These are phyloP conservation scores for Paxillus involutus DNA, from an alignment of 768 basidiomycete species.

Conservation along the genomic window DNA sequence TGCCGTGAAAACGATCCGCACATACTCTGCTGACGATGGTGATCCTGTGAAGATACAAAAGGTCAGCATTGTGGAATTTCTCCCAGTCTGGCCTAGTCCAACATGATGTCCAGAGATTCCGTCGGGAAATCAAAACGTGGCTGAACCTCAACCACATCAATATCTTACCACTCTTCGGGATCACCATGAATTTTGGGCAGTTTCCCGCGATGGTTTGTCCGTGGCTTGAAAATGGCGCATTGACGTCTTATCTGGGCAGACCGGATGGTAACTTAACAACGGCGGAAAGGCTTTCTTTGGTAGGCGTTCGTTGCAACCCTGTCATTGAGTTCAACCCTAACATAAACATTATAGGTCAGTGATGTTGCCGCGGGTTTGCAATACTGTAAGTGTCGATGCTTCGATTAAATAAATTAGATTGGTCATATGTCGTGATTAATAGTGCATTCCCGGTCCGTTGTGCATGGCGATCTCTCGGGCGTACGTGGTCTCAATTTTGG, in stretches of 20 bases:
- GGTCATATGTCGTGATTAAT: neutral
- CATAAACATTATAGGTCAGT: neutral
- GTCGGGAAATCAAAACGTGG: constrained; percentile 21
- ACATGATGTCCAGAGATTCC: constrained; percentile 8
- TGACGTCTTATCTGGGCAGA: constrained; percentile 12
- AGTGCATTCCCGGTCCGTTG: neutral
- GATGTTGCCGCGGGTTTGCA: constrained; percentile 7
- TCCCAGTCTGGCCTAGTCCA: neutral
- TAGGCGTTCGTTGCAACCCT: neutral
- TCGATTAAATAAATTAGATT: neutral
- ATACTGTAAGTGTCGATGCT: neutral
- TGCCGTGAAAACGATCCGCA: neutral
- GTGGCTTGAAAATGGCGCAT: constrained; percentile 14
- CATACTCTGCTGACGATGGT: neutral
- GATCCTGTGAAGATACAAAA: neutral
- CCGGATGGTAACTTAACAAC: neutral
- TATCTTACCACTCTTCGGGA: constrained; percentile 17
- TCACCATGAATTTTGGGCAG: constrained; percentile 16
- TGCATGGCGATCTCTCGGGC: constrained; percentile 13
- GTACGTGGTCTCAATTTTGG: too few relatives aligned
- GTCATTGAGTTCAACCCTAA: too few relatives aligned
- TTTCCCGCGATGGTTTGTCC: constrained; percentile 21
- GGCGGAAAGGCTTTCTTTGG: neutral
- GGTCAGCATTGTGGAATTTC: neutral
- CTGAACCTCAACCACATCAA: constrained; percentile 16